Evolutionary conservation across 805 yeast species (phyloP), one percentile per base, ranked within the genome.

Genomic region (Candida dendrica): DNA sequence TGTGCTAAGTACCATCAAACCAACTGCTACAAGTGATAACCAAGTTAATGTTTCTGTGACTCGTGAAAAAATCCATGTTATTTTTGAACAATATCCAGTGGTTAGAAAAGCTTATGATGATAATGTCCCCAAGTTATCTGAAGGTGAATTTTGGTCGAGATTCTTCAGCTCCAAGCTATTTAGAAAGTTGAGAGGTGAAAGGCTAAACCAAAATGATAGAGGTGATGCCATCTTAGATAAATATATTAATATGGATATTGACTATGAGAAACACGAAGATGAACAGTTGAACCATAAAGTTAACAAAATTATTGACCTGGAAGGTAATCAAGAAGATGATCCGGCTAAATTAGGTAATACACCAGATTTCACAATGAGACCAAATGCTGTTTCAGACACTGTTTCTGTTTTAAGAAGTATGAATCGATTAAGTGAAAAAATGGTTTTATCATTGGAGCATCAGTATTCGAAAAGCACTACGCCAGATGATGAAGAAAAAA

Each of bases 71-170:
- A 90, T 93, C 54, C 81, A 78, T 43, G 95, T 84, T 48, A 88
- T 93, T 18, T 90, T 93, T 58, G 86, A 81, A 40, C 95, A 91
- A 45, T 93, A 91, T 56, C 98, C 98, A 0, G 78, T 90, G 32
- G 95, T 93, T 20, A 78, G 86, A 46, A 78, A 76, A 47, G 98
- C 98, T 0, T 93, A 85, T 56, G 81, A 78, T 45, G 98, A 93
- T 42, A 81, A 81, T 44, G 98, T 93, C 4, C 98, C 98, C 1
- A 81, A 82, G 47, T 71, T 93, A 41, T 74, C 77, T 38, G 98
- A 93, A 59, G 90, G 91, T 34, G 95, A 85, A 56, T 93, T 93
- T 53, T 93, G 98, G 98, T 87, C 95, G 10, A 69, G 97, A 47
- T 93, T 93, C 55, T 93, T 93, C 70, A 81, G 87, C 53, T 89